Conservation (phyloP, 495 filamentous ascomycete genomes). For the Cercophora sp. region DNA sequence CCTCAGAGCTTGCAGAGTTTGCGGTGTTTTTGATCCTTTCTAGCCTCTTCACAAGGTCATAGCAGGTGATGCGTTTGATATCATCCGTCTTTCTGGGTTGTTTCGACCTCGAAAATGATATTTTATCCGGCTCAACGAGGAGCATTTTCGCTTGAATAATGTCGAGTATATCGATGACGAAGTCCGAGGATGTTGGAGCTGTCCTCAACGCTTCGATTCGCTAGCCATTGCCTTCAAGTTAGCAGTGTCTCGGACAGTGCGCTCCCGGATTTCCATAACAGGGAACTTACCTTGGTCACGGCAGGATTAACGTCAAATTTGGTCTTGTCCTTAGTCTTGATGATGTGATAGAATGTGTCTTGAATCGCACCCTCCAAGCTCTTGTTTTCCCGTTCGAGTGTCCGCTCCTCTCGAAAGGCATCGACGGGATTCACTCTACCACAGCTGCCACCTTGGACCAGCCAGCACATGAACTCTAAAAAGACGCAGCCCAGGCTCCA, state of each 20-base stretch:
- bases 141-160: conserved; percentile 7
- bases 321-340: neutral
- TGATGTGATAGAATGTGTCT: conserved; percentile 10
- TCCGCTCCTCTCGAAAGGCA: neutral
- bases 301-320: conserved; percentile 3
- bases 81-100: neutral
- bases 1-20: too few relatives aligned
- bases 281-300: neutral
- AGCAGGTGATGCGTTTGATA: neutral
- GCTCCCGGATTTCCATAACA: neutral
- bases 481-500: conserved; percentile 13
- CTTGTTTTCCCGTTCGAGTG: neutral
- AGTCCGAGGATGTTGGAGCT: neutral
- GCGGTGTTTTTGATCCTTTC: too few relatives aligned
- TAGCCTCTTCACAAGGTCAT: neutral
- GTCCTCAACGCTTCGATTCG: neutral
- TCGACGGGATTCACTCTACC: neutral
- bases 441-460: neutral
- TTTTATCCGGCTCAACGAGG: neutral
- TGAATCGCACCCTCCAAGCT: conserved; percentile 5
- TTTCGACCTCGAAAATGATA: neutral
- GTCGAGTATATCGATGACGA: conserved; percentile 4
- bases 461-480: conserved; percentile 13
- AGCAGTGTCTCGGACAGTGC: neutral
- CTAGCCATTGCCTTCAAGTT: neutral